Evolutionary conservation across 2,329 filamentous ascomycete species (phyloP).

Genomic region (Leptographium flavum): DNA sequence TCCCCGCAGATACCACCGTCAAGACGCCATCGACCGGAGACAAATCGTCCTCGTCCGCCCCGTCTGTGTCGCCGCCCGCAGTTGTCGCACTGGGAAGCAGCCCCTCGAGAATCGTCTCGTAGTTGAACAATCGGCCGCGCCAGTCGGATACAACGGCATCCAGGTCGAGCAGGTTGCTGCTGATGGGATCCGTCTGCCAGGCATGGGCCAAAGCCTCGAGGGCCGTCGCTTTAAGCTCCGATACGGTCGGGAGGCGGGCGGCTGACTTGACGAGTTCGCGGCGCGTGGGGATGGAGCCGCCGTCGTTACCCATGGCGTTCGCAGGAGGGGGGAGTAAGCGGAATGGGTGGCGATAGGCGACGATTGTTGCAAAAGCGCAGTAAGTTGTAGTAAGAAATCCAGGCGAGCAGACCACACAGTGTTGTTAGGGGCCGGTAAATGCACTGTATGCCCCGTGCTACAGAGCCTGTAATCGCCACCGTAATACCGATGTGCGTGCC

Average conservation of each 20-base stretch:
- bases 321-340: neutral
- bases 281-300: conserved; percentile 88
- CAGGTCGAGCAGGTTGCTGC: conserved; percentile 53
- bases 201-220: conserved; percentile 74
- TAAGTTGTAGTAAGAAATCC: too few species aligned
- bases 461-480: too few species aligned
- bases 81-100: conserved; percentile 22
- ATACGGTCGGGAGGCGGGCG: conserved; percentile 64
- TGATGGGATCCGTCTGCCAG: conserved; percentile 83
- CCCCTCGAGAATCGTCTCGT: conserved; percentile 66
- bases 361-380: too few species aligned
- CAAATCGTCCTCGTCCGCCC: conserved; percentile 24
- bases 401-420: too few species aligned
- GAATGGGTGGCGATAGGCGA: too few species aligned
- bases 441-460: too few species aligned
- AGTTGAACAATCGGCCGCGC: conserved; percentile 80
- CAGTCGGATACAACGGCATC: conserved; percentile 73
- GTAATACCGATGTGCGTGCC: too few species aligned
- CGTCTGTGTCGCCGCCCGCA: neutral
- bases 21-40: conserved; percentile 13
- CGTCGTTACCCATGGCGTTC: conserved; percentile 79
- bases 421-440: too few species aligned
- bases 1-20: conserved; percentile 35
- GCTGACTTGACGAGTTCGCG: conserved; percentile 93
- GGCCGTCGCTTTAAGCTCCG: conserved; percentile 77